Evolutionary conservation across 805 yeast genomes (phyloP).

Genomic region (Ogataea siamensis): DNA sequence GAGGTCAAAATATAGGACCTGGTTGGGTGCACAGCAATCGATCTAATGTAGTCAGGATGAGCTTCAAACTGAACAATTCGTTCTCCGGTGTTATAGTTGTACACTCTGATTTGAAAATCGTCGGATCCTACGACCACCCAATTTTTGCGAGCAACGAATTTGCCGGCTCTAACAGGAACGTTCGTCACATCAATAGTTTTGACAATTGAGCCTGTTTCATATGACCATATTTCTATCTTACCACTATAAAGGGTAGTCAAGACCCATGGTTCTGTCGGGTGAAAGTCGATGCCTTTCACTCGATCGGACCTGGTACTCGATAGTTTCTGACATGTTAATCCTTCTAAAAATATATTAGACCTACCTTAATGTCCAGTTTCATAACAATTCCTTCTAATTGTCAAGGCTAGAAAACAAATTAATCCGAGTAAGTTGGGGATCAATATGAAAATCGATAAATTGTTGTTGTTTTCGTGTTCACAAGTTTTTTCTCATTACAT

Average conservation of each 20-base stretch:
- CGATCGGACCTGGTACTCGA: conserved; percentile 92
- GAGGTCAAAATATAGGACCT: conserved; percentile 87
- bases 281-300: conserved; percentile 97
- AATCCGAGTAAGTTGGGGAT: neutral
- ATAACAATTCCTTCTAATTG: conserved; percentile 26
- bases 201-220: conserved; percentile 79
- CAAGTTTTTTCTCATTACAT: conserved; percentile 3
- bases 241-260: conserved; percentile 90
- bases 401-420: neutral
- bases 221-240: conserved; percentile 89
- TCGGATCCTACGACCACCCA: conserved; percentile 97
- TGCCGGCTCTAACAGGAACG: conserved; percentile 94
- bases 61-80: conserved; percentile 95
- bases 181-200: conserved; percentile 93
- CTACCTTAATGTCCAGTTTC: conserved; percentile 50
- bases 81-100: conserved; percentile 93
- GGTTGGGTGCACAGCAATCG: conserved; percentile 90
- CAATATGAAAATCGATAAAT: neutral
- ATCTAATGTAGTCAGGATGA: conserved; percentile 94
- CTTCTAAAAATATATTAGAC: conserved; percentile 14
- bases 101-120: conserved; percentile 91
- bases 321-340: conserved; percentile 49
- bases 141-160: conserved; percentile 91
- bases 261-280: conserved; percentile 97
- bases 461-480: conserved; percentile 18